phyloP scores from a whole-genome alignment of 1,284 basidiomycete genomes.

The Boletus smithii region DNA sequence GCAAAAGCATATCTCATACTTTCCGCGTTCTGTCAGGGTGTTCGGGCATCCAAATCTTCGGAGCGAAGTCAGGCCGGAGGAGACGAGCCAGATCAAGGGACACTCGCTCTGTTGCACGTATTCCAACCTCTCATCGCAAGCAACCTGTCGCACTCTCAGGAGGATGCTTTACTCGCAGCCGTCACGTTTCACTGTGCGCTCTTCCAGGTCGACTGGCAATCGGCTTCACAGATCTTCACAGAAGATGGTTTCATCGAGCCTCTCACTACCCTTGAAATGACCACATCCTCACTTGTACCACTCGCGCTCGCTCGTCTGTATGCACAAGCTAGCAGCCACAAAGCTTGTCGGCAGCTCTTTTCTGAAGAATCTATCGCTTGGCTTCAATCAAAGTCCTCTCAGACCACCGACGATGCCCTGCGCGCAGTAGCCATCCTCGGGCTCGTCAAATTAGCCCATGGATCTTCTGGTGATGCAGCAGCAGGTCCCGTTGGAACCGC shows the following conservation, averaged over 20 bases:
- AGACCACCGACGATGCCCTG: slow-evolving; percentile 45
- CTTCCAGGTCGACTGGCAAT: slow-evolving; percentile 71
- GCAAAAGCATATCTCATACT: slow-evolving; percentile 67
- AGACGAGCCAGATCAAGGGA: slow-evolving; percentile 41
- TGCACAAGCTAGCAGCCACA: slow-evolving; percentile 70
- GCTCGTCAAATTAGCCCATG: slow-evolving; percentile 72
- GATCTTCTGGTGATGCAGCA: slow-evolving; percentile 46
- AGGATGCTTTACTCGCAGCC: slow-evolving; percentile 47
- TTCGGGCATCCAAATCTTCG: slow-evolving; percentile 38
- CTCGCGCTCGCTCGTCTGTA: slow-evolving; percentile 66
- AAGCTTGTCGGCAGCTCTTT: slow-evolving; percentile 61
- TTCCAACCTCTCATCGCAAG: slow-evolving; percentile 48
- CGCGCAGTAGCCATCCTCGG: slow-evolving; percentile 69
- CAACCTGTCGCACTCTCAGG: slow-evolving; percentile 52
- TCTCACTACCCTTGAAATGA: slow-evolving; percentile 60
- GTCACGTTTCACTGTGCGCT: slow-evolving; percentile 66
- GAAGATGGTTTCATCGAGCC: slow-evolving; percentile 60
- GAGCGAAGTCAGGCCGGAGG: slow-evolving; percentile 23
- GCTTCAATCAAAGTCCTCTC: slow-evolving; percentile 56
- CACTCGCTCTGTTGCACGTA: slow-evolving; percentile 44
- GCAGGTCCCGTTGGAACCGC: slow-evolving; percentile 25
- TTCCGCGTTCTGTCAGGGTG: slow-evolving; percentile 60
- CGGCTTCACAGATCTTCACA: slow-evolving; percentile 59
- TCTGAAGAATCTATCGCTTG: slow-evolving; percentile 54
- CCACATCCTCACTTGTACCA: slow-evolving; percentile 45